These are phyloP conservation scores for Stephania japonica DNA, from an alignment of 164 flowering plant species.

Conservation along the genomic window DNA sequence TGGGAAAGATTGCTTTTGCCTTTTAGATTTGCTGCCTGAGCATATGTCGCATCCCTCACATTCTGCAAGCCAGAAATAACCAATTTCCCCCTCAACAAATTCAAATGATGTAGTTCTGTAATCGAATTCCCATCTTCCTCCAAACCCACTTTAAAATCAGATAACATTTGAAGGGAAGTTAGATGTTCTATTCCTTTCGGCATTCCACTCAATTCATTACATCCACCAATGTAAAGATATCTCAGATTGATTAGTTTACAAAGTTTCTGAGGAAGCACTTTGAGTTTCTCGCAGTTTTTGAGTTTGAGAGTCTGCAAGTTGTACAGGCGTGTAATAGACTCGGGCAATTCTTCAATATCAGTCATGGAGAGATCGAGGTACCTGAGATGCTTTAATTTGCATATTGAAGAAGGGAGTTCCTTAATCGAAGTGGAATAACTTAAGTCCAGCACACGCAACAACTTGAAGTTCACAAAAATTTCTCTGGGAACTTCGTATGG, in stretches of 20 bases:
- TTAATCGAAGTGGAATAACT: not conserved
- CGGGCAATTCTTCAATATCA: not conserved
- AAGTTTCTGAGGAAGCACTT: not conserved
- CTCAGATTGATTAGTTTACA: not conserved
- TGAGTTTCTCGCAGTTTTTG: not conserved
- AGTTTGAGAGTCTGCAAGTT: not conserved
- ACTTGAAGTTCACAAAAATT: not conserved
- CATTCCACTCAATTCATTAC: not conserved
- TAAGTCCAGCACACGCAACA: conserved; percentile 11
- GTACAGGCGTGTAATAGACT: not conserved
- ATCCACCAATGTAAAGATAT: not conserved
- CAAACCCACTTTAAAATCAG: not conserved
- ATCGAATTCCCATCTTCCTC: not conserved
- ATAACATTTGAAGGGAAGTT: not conserved
- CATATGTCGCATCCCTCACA: conserved; percentile 1
- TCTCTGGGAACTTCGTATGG: not conserved
- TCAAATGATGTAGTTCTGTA: conserved; percentile 6
- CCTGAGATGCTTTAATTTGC: not conserved
- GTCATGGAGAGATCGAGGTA: conserved; percentile 12
- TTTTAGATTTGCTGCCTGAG: conserved; percentile 1
- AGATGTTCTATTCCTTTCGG: not conserved
- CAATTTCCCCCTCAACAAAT: conserved; percentile 5
- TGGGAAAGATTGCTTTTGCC: not conserved
- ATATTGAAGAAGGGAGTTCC: not conserved
- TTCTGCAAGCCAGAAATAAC: not conserved